Evolutionary conservation across 352 stramenopile genomes (phyloP).

Genomic region (Pythium sukuiense): DNA sequence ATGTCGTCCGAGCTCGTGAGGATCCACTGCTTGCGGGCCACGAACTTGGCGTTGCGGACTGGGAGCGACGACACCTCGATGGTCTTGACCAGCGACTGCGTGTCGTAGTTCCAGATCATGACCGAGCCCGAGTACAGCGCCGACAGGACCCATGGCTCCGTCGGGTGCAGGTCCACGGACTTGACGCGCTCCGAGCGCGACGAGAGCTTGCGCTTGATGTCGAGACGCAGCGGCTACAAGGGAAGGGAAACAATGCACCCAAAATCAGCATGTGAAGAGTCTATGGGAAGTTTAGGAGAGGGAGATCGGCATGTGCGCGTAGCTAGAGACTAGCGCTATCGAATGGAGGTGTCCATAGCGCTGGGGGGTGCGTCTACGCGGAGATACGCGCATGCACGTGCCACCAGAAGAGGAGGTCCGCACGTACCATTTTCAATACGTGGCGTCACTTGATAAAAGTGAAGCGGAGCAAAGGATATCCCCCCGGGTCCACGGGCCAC

Average conservation of each 20-base stretch:
- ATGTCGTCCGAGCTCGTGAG: slow-evolving; percentile 96
- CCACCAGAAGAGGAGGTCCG: neutral
- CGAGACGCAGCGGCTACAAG: slow-evolving; percentile 66
- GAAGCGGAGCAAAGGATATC: slow-evolving; percentile 25
- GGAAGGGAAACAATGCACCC: neutral
- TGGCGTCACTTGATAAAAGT: slow-evolving; percentile 24
- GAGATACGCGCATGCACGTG: neutral
- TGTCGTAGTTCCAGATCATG: slow-evolving; percentile 99
- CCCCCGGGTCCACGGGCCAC: slow-evolving; percentile 5
- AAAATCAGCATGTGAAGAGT: neutral
- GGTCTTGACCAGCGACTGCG: slow-evolving; percentile 93
- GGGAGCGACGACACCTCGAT: slow-evolving; percentile 97
- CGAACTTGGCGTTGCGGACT: slow-evolving; percentile 93
- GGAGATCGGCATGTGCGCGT: neutral
- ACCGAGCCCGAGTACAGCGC: slow-evolving; percentile 97
- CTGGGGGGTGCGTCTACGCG: neutral
- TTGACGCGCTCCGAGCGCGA: slow-evolving; percentile 98
- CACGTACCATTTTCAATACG: slow-evolving; percentile 33
- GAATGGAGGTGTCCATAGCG: neutral
- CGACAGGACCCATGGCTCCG: slow-evolving; percentile 96
- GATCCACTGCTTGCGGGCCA: slow-evolving; percentile 98
- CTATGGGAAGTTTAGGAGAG: neutral
- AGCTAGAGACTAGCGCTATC: slow-evolving; percentile 8
- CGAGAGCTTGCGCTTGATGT: slow-evolving; percentile 94
- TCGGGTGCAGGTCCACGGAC: slow-evolving; percentile 97